These are phyloP conservation scores for Beauveria pseudobassiana DNA, from an alignment of 2,329 filamentous ascomycete species.

Conservation along the genomic window DNA sequence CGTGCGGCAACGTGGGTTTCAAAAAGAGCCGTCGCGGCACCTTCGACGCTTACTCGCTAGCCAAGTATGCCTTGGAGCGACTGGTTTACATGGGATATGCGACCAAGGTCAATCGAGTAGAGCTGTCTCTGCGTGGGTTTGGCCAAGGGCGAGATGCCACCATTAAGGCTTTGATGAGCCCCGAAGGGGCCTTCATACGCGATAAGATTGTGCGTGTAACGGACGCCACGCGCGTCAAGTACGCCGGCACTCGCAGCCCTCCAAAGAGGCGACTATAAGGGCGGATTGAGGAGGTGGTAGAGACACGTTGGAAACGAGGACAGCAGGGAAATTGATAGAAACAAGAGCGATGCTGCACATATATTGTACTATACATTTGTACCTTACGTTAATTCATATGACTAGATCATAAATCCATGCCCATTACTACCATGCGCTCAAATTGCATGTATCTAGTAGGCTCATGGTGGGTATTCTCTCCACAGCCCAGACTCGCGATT, in stretches of 20 bases:
- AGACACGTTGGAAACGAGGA: neutral
- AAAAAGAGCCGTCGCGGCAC: constrained; percentile 69
- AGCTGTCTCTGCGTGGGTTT: constrained; percentile 79
- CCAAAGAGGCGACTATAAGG: constrained; percentile 68
- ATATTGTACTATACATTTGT: constrained; percentile 8
- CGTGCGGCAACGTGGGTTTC: constrained; percentile 87
- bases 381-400: constrained; percentile 2
- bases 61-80: constrained; percentile 72
- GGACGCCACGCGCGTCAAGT: constrained; percentile 86
- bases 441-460: neutral
- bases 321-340: constrained; percentile 2
- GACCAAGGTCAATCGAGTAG: constrained; percentile 66
- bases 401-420: neutral
- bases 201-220: constrained; percentile 70
- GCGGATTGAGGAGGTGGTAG: constrained; percentile 3
- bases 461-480: neutral
- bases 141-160: constrained; percentile 82
- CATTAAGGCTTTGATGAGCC: constrained; percentile 80
- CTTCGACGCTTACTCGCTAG: constrained; percentile 89
- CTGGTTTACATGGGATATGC: constrained; percentile 77
- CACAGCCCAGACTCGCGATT: neutral
- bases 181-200: constrained; percentile 70
- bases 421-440: neutral
- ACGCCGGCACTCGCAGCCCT: constrained; percentile 84
- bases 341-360: constrained; percentile 1